These are phyloP conservation scores for Colletotrichum australisinense DNA, from an alignment of 2,329 filamentous ascomycete genomes.

Conservation along the genomic window DNA sequence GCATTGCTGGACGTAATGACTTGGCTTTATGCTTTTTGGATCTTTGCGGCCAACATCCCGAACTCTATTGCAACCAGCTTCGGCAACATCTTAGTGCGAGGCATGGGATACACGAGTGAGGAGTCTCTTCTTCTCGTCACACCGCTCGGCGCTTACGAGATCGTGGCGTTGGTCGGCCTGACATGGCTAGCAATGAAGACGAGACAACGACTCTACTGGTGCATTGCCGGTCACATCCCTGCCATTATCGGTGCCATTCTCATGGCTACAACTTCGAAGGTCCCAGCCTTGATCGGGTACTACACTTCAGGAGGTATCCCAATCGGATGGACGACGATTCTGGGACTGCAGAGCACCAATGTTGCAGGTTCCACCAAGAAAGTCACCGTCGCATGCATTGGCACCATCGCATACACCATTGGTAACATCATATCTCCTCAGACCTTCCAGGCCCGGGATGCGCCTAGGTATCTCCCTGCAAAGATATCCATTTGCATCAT, in stretches of 20 bases:
- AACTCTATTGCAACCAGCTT: slow-evolving; percentile 49
- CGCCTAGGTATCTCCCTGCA: slow-evolving; percentile 63
- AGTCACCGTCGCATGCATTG: slow-evolving; percentile 66
- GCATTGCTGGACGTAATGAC: slow-evolving; percentile 41
- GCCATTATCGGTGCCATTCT: slow-evolving; percentile 48
- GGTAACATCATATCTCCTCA: slow-evolving; percentile 69
- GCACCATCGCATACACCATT: slow-evolving; percentile 67
- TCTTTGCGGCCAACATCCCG: slow-evolving; percentile 42
- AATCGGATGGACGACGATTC: slow-evolving; percentile 55
- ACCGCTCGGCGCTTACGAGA: slow-evolving; percentile 73
- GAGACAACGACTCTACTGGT: slow-evolving; percentile 50
- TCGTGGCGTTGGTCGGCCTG: slow-evolving; percentile 62
- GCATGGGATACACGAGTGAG: slow-evolving; percentile 73
- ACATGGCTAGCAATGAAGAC: slow-evolving; percentile 37
- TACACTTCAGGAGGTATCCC: slow-evolving; percentile 72
- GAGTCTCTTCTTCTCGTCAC: slow-evolving; percentile 74
- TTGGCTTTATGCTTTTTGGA: slow-evolving; percentile 42
- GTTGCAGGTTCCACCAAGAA: slow-evolving; percentile 61
- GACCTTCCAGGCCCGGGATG: slow-evolving; percentile 61
- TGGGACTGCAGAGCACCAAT: slow-evolving; percentile 39
- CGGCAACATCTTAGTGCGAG: slow-evolving; percentile 55
- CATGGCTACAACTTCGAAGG: slow-evolving; percentile 47
- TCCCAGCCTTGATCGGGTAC: slow-evolving; percentile 71
- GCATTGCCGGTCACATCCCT: slow-evolving; percentile 39
- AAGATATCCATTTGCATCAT: slow-evolving; percentile 68